Conservation (phyloP, 2,329 filamentous ascomycete genomes). For the Emergomyces orientalis region DNA sequence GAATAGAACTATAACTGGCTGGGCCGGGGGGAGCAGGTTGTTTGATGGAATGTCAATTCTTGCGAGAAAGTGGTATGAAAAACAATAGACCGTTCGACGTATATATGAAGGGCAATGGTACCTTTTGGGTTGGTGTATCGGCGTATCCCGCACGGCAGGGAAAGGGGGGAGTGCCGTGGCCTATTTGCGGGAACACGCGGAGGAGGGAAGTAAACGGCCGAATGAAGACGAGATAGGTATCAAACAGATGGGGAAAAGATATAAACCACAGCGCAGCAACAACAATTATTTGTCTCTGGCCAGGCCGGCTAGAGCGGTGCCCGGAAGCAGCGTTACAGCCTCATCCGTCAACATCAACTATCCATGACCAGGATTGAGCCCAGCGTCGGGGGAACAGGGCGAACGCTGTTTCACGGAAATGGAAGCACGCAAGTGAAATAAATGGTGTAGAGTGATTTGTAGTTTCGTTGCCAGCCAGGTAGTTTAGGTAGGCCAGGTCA, state of each 20-base stretch:
- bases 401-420: background rate
- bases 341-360: slow-evolving; percentile 34
- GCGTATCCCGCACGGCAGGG: background rate
- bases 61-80: background rate
- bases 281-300: slow-evolving; percentile 18
- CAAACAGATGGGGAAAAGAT: background rate
- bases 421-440: background rate
- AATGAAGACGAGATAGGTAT: background rate
- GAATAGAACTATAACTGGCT: background rate
- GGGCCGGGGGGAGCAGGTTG: background rate
- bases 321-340: slow-evolving; percentile 31
- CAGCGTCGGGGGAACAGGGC: background rate
- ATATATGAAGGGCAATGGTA: background rate
- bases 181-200: background rate
- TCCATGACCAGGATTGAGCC: slow-evolving; percentile 19
- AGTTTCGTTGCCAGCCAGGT: background rate
- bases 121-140: background rate
- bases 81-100: background rate
- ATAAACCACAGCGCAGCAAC: background rate
- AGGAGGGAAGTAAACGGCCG: background rate
- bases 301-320: slow-evolving; percentile 34
- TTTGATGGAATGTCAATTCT: background rate
- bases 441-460: background rate
- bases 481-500: background rate
- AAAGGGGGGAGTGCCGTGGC: background rate